Base-by-base conservation (phyloP, 2,329 filamentous ascomycete species). In the Cryphonectria radicalis region DNA sequence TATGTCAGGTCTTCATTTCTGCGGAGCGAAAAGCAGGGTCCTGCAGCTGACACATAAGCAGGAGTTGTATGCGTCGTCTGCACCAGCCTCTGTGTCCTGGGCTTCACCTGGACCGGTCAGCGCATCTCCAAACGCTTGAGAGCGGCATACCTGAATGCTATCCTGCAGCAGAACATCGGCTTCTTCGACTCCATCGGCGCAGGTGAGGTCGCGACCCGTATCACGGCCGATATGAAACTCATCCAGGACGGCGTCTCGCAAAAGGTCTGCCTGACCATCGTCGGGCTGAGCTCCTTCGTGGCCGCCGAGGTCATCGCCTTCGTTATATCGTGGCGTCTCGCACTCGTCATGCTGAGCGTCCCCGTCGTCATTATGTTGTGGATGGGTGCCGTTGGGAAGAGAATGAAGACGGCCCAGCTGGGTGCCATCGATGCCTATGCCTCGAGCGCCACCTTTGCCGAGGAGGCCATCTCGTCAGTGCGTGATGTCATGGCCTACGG, bases 211-310 rank as follows among this genome's bases (percentile, higher is more conserved):
- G 28, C 60, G 19, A 42, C 60, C 19, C 60, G 60, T 11, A 63
- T 63, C 28, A 63, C 60, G n/a, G 60, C 60, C 8, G 60, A 63
- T 17, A 63, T 32, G n/a, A 63, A 32, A 8, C 60, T 63, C 22
- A 28, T 63, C 32, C 60, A 63, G 14, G 60, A 63, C 10, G 60
- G 60, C 4, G 28, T 63, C 32, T 63, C 60, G 32, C 22, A 63
- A 63, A 62, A 63, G 60, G 60, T 63, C 28, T n/a, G 60, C 60
- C 28, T 63, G 17, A 63, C 60, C 28, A n/a, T 63, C 5, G 40
- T 28, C 4, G 60, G n/a, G 19, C 19, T 63, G 19, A n/a, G n/a
- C 60, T 22, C 32, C 28, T 63, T 63, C 60, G 40, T 63, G 17
- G 60, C 60, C 32, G 60, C 60, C 19, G 19, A 25, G 8, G 60